Evolutionary conservation across 202 grass and related monocot species (phyloP).

Genomic region (Schoenoplectus tabernaemontani): DNA sequence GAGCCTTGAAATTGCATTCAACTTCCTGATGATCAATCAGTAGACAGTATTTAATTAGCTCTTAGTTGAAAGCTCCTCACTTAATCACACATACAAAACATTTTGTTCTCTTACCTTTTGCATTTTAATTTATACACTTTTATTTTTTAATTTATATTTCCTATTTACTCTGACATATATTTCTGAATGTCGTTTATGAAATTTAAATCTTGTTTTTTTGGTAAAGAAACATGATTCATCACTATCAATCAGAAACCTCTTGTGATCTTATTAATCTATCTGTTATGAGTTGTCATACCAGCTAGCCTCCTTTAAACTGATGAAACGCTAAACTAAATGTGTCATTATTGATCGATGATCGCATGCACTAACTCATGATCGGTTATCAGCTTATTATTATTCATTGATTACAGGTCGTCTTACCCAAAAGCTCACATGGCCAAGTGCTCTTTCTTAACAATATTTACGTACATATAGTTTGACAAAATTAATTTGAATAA

Average conservation of each 20-base stretch:
- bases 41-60: background rate
- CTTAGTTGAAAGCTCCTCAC: background rate
- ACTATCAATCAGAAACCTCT: too few relatives aligned
- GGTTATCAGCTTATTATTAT: background rate
- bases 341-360: background rate
- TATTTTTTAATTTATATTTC: too few relatives aligned
- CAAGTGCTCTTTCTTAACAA: slow-evolving; percentile 1
- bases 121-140: too few relatives aligned
- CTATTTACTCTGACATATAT: too few relatives aligned
- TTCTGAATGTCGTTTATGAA: too few relatives aligned
- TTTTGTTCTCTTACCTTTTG: too few relatives aligned
- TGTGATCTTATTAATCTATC: background rate
- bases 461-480: background rate
- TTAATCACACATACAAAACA: background rate
- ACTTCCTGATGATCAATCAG: background rate
- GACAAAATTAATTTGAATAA: background rate
- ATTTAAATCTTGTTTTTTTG: too few relatives aligned
- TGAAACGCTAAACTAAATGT: slow-evolving; percentile 1
- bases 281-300: background rate
- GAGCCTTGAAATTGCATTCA: background rate
- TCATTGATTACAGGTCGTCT: background rate
- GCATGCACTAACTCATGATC: background rate
- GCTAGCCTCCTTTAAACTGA: background rate
- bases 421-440: slow-evolving; percentile 19
- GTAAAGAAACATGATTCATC: too few relatives aligned